phyloP scores from a whole-genome alignment of 78 protist species.

The Bodo saltans region DNA sequence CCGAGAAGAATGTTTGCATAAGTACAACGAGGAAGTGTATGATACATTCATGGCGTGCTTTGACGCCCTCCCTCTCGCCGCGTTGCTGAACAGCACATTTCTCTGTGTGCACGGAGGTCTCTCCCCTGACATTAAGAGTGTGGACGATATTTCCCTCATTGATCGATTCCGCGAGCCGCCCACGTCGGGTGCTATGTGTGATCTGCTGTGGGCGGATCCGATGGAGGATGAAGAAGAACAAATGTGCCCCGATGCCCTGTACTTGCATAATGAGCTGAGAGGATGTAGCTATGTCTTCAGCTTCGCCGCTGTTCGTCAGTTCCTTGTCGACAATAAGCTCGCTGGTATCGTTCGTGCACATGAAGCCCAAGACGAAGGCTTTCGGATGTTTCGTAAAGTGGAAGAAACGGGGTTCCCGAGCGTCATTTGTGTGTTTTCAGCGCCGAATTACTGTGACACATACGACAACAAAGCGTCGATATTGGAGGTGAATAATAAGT shows the following conservation, averaged over 20 bases:
- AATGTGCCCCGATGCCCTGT: conserved; percentile 41
- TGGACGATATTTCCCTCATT: conserved; percentile 45
- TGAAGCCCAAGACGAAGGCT: conserved; percentile 38
- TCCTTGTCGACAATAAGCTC: conserved; percentile 81
- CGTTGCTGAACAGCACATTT: conserved; percentile 45
- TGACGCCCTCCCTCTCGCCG: conserved; percentile 64
- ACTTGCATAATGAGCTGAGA: conserved; percentile 64
- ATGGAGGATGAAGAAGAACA: conserved; percentile 54
- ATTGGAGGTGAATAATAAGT: neutral
- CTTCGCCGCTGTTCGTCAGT: conserved; percentile 74
- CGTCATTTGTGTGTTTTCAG: conserved; percentile 71
- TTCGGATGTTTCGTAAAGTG: neutral
- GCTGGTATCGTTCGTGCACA: conserved; percentile 88
- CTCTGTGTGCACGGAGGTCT: conserved; percentile 78
- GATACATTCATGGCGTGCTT: conserved; percentile 37
- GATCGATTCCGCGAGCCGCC: conserved; percentile 59
- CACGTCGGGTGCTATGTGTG: conserved; percentile 86
- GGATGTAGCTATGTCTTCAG: conserved; percentile 91
- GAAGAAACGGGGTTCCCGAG: neutral
- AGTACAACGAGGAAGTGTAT: conserved; percentile 60
- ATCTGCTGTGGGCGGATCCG: conserved; percentile 92
- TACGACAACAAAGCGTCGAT: conserved; percentile 81
- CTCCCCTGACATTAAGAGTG: conserved; percentile 50
- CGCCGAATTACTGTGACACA: conserved; percentile 98
- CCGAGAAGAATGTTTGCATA: conserved; percentile 59